phyloP scores from a whole-genome alignment of 2,329 filamentous ascomycete species.

The Penicillium rolfsii region DNA sequence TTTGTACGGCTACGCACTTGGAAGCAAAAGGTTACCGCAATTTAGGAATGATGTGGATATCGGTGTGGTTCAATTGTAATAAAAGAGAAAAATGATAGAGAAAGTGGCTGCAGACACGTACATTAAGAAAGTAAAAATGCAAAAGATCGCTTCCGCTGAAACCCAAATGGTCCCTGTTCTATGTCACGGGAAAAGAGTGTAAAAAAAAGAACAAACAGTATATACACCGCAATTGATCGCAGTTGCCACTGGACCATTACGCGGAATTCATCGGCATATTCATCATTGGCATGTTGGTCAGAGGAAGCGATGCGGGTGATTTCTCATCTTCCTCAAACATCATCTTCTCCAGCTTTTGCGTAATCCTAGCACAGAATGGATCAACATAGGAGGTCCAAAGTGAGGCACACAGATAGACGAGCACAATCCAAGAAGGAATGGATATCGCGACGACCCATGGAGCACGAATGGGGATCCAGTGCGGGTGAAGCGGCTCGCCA shows the following conservation, averaged over 20 bases:
- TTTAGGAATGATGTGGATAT: not conserved
- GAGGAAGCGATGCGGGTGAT: slow-evolving; percentile 23
- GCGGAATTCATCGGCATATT: slow-evolving; percentile 12
- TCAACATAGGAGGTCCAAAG: slow-evolving; percentile 59
- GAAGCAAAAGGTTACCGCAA: not conserved
- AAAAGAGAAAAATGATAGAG: not conserved
- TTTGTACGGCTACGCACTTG: not conserved
- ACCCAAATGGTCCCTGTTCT: not conserved
- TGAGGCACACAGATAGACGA: slow-evolving; percentile 54
- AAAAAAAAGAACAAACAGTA: not conserved
- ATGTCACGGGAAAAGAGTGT: not conserved
- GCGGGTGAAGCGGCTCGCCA: slow-evolving; percentile 43
- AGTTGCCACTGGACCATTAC: not conserved
- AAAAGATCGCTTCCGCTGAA: not conserved
- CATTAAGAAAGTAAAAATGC: not conserved
- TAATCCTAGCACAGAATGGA: slow-evolving; percentile 53
- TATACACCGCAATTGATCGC: slow-evolving; percentile 1
- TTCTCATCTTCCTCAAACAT: slow-evolving; percentile 53
- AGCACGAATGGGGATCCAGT: slow-evolving; percentile 48
- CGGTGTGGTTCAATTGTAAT: not conserved
- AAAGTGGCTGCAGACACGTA: not conserved
- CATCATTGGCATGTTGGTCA: slow-evolving; percentile 34
- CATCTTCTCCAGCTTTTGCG: slow-evolving; percentile 52
- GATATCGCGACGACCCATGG: slow-evolving; percentile 47
- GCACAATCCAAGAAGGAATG: slow-evolving; percentile 52